Base-by-base conservation (phyloP, 78 protist genomes). In the Goniomonas avonlea region DNA sequence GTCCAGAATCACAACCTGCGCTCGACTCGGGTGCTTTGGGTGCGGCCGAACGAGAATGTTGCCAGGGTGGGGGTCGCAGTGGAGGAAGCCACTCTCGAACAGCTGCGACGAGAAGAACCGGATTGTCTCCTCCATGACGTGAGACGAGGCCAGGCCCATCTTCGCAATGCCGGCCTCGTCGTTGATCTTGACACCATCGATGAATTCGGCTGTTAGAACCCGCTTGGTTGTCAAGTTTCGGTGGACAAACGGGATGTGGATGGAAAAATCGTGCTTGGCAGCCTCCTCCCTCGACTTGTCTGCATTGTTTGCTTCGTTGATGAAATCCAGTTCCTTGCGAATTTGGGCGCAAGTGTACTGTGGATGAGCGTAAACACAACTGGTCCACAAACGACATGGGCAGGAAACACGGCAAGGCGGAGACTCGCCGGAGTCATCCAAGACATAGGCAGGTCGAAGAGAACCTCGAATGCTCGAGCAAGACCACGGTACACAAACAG, bases 371-470 rank as follows among this genome's bases (percentile, higher is more conserved):
- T n/a, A n/a, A n/a, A n/a, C n/a, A n/a, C n/a, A n/a, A n/a, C n/a
- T n/a, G n/a, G n/a, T n/a, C n/a, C n/a, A n/a, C n/a, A n/a, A n/a
- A n/a, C n/a, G n/a, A n/a, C n/a, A n/a, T n/a, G n/a, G n/a, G n/a
- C n/a, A n/a, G n/a, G n/a, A n/a, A n/a, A n/a, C n/a, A n/a, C n/a
- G n/a, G n/a, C n/a, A n/a, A n/a, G n/a, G n/a, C n/a, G n/a, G n/a
- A n/a, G n/a, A n/a, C n/a, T n/a, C n/a, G n/a, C n/a, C n/a, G n/a
- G n/a, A 11, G 31, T 35, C 37, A 31, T 59, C 66, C 66, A 59
- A 35, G n/a, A 59, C 66, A 59, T 59, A 35, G 66, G 66, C 66
- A 59, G 8, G 66, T 59, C 66, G 37, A 59, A 59, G 3, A 59
- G n/a, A 13, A 31, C 31, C 37, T 59, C 66, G 37, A 59, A 59